These are phyloP conservation scores for Suillus paluster DNA, from an alignment of 768 basidiomycete genomes.

Conservation along the genomic window DNA sequence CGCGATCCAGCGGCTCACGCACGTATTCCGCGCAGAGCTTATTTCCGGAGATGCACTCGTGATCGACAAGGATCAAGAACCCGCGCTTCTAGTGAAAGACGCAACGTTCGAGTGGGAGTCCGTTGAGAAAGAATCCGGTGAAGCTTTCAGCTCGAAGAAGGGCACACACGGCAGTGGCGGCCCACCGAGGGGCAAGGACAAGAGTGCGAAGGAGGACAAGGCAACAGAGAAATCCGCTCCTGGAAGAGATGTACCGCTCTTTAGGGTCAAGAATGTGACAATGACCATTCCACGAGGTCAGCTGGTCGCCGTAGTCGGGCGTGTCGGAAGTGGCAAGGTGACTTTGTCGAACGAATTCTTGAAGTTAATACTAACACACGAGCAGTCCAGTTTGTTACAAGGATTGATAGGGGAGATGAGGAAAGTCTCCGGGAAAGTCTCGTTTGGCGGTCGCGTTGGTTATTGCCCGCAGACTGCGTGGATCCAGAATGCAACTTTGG, in stretches of 20 bases:
- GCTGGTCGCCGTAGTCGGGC: conserved; percentile 66
- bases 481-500: conserved; percentile 73
- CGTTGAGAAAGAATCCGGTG: conserved; percentile 15
- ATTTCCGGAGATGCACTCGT: conserved; percentile 45
- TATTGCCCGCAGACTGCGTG: conserved; percentile 78
- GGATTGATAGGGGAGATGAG: conserved; percentile 77
- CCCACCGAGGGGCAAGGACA: background rate
- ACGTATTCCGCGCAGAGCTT: conserved; percentile 53
- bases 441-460: conserved; percentile 66
- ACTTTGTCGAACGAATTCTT: conserved; percentile 10
- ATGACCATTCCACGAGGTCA: conserved; percentile 60
- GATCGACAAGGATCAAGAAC: conserved; percentile 48
- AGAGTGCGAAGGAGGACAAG: conserved; percentile 11
- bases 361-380: background rate
- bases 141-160: conserved; percentile 4
- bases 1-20: conserved; percentile 55
- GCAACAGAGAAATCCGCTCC: conserved; percentile 19
- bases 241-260: conserved; percentile 27
- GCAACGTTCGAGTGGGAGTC: conserved; percentile 70
- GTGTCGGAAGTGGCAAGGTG: conserved; percentile 70
- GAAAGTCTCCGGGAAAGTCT: conserved; percentile 51
- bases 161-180: conserved; percentile 5
- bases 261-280: conserved; percentile 53
- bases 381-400: conserved; percentile 57
- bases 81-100: conserved; percentile 23